Evolutionary conservation across 2,329 filamentous ascomycete genomes (phyloP).

Genomic region (Aureobasidium melanogenum): DNA sequence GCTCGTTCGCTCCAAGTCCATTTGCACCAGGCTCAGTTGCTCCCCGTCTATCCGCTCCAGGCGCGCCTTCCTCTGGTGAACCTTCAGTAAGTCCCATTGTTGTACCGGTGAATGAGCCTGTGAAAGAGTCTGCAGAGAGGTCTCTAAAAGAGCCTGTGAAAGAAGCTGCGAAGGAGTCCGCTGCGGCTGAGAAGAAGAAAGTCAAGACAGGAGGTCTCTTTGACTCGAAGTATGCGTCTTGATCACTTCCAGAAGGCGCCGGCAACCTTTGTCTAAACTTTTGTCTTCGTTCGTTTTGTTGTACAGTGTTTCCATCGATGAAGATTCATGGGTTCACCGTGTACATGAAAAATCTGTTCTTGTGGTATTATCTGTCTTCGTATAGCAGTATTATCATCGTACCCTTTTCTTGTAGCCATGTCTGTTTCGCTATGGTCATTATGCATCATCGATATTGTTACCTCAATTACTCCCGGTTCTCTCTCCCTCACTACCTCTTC

Average conservation of each 20-base stretch:
- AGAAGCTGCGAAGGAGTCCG: background rate
- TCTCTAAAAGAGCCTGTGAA: background rate
- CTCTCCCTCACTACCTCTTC: background rate
- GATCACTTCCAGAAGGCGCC: background rate
- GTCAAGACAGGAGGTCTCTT: background rate
- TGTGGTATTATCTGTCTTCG: background rate
- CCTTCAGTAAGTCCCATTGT: too few relatives aligned
- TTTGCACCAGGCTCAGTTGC: too few relatives aligned
- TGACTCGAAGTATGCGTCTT: background rate
- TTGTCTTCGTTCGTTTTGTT: too few relatives aligned
- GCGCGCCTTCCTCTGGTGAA: too few relatives aligned
- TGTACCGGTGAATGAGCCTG: too few relatives aligned
- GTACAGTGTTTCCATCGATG: too few relatives aligned
- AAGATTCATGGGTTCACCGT: background rate
- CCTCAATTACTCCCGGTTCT: background rate
- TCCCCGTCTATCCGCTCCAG: too few relatives aligned
- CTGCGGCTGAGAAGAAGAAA: too few relatives aligned
- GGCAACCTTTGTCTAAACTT: background rate
- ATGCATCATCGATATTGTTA: background rate
- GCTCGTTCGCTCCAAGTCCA: too few relatives aligned
- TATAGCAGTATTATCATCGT: background rate
- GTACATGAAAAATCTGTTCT: background rate
- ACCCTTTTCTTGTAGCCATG: background rate
- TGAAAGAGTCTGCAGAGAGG: too few relatives aligned
- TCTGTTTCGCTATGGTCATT: background rate